A percentile compares a stretch with the other conserved stretches of the same genome.
phyloP scores from a whole-genome alignment of 2,329 filamentous ascomycete genomes.

The Apiospora saccharicola region DNA sequence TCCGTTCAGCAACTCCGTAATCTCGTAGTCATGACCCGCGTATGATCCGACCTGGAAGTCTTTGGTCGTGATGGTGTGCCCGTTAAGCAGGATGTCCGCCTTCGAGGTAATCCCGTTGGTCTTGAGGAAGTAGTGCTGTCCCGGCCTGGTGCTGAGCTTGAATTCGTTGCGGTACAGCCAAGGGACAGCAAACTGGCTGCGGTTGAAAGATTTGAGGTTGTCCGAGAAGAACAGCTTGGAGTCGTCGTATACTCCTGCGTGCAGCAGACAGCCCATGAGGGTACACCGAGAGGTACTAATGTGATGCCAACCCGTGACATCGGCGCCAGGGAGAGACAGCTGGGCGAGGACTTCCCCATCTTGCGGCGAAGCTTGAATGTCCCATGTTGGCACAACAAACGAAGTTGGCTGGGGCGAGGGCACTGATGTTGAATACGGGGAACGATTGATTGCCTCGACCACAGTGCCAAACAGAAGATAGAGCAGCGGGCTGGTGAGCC shows the following conservation, averaged over 20 bases:
- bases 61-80: constrained; percentile 56
- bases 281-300: constrained; percentile 57
- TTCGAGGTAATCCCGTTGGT: constrained; percentile 67
- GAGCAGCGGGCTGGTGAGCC: neutral
- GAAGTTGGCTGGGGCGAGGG: constrained; percentile 9
- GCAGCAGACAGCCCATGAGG: constrained; percentile 64
- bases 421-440: neutral
- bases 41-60: constrained; percentile 63
- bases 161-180: constrained; percentile 68
- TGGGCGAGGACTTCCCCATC: constrained; percentile 44
- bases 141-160: constrained; percentile 40
- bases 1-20: constrained; percentile 51
- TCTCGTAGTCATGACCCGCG: constrained; percentile 61
- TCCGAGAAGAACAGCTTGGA: constrained; percentile 62
- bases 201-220: constrained; percentile 52
- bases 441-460: neutral
- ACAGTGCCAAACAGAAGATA: neutral
- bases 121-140: constrained; percentile 58
- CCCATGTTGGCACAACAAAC: constrained; percentile 53
- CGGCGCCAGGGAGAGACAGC: constrained; percentile 51
- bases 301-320: constrained; percentile 60
- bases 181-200: constrained; percentile 56
- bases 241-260: constrained; percentile 60
- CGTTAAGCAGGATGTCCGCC: constrained; percentile 68
- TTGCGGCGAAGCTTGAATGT: constrained; percentile 54